Base-by-base conservation (phyloP, 371 early-diverging fungal species). In the Mortierella sp. region DNA sequence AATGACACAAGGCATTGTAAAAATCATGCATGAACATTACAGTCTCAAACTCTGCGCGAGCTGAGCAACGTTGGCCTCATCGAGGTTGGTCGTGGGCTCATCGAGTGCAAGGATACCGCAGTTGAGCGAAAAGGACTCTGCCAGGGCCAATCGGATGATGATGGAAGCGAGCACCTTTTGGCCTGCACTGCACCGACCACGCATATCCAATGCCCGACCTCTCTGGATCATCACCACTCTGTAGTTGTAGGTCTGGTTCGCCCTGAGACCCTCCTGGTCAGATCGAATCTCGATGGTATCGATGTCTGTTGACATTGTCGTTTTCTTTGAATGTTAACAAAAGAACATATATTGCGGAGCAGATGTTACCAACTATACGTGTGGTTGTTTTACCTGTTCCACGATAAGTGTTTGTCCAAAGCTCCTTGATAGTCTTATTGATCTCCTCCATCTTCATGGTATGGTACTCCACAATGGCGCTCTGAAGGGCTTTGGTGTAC, bases 21-120 rank as follows among this genome's bases (percentile, higher is more conserved):
- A n/a, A n/a, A n/a, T n/a, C n/a, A n/a, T 34, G 37, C 37, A 39
- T 8, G 54, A 24, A 23, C 19, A 59, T 78, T 85, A 94, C 93
- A 82, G 82, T 23, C 85, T 87, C 17, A 99, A 79, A 24, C 93
- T 93, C 27, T 83, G 81, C 0, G 99, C 99, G 60, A 99, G 83
- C 56, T 93, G 93, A 59, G 92, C 87, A 46, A 99, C 93, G 76
- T 99, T 99, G 7, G 88, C 96, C 43, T 89, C 86, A 80, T 99
- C 99, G 21, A 99, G 82, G 79, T 99, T 99, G 0, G 99, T 99
- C 0, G 99, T 99, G 0, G 99, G 99, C 72, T 99, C 99, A 81
- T 99, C 99, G 50, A 99, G 82, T 0, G 99, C 96, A 47, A 99
- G 80, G n/a, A 99, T 90, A 6, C 98, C 98, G 76, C 99, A 99